phyloP scores from a whole-genome alignment of 2,329 filamentous ascomycete species.

The Aphanoascus verrucosus region DNA sequence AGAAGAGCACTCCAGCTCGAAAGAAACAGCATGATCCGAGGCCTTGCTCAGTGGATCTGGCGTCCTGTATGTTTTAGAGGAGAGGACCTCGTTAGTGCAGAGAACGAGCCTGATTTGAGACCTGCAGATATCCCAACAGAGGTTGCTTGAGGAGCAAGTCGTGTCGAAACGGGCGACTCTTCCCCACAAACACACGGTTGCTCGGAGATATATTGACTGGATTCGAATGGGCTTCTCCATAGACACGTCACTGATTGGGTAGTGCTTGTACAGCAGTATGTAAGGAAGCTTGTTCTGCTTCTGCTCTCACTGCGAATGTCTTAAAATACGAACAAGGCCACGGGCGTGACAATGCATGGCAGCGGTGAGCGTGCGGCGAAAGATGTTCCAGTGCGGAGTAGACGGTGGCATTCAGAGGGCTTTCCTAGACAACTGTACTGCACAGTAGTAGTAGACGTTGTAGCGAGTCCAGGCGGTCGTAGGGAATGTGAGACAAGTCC shows the following conservation, averaged over 20 bases:
- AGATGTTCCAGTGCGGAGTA: background rate
- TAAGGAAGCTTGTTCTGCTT: background rate
- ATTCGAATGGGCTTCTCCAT: background rate
- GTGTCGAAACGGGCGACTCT: background rate
- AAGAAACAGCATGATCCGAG: background rate
- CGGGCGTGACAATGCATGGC: background rate
- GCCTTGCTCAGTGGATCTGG: background rate
- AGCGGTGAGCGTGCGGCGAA: background rate
- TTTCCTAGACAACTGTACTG: too few species aligned
- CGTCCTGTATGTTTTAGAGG: background rate
- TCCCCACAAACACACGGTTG: background rate
- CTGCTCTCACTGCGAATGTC: background rate
- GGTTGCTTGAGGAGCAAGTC: background rate
- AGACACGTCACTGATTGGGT: background rate
- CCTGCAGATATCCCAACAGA: background rate
- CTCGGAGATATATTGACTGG: conserved; percentile 1
- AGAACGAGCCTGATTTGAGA: background rate
- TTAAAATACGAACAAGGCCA: conserved; percentile 9
- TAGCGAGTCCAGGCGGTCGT: too few species aligned
- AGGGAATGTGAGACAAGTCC: too few species aligned
- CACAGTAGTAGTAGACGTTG: too few species aligned
- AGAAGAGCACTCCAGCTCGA: background rate
- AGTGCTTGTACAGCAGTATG: too few species aligned
- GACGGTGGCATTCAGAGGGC: conserved; percentile 1
- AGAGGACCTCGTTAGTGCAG: background rate